Evolutionary conservation across 768 basidiomycete genomes (phyloP).

Genomic region (Exidia glandulosa): DNA sequence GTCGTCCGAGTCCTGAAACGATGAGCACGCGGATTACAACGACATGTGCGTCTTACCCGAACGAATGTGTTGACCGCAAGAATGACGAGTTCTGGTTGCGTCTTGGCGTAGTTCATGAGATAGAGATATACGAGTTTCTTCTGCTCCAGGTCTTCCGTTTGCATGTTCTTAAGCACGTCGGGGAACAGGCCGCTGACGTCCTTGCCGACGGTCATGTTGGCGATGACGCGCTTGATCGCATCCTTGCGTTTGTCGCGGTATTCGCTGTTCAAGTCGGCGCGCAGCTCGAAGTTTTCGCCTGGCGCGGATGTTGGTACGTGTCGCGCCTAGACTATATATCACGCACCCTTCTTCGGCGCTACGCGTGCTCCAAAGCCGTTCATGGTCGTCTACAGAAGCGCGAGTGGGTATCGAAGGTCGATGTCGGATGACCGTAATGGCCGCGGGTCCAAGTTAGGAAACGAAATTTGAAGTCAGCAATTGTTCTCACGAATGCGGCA

Average conservation of each 20-base stretch:
- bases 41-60: constrained; percentile 22
- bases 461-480: too few relatives aligned
- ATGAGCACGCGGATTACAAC: not conserved
- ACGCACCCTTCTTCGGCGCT: not conserved
- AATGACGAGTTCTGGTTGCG: constrained; percentile 97
- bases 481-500: too few relatives aligned
- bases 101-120: constrained; percentile 99
- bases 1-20: constrained; percentile 78
- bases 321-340: not conserved
- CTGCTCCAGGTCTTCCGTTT: constrained; percentile 98
- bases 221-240: constrained; percentile 96
- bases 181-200: constrained; percentile 93
- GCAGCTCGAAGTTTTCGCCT: constrained; percentile 96
- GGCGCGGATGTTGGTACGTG: constrained; percentile 18
- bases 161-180: constrained; percentile 98
- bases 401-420: too few relatives aligned
- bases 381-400: too few relatives aligned
- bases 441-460: too few relatives aligned
- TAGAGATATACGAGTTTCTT: constrained; percentile 99
- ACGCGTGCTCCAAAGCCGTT: not conserved
- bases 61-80: constrained; percentile 99
- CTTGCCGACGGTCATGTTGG: constrained; percentile 99
- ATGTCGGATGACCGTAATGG: too few relatives aligned
- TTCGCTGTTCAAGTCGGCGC: constrained; percentile 93
- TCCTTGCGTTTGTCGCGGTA: constrained; percentile 93